These are phyloP conservation scores for Candida arabinofermentans DNA, from an alignment of 805 yeast species.

Conservation along the genomic window DNA sequence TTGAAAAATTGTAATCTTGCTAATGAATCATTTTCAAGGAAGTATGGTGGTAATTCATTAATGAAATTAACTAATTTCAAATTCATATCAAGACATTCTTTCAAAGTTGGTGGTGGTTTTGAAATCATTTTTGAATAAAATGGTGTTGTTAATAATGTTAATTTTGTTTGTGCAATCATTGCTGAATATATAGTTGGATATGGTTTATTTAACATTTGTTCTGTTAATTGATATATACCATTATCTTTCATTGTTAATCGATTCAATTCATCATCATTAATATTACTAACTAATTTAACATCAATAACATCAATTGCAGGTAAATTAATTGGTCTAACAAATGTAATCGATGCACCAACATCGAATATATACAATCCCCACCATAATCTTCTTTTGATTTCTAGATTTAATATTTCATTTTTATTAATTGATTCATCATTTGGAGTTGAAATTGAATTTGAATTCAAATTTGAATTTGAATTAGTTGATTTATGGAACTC, in stretches of 20 bases:
- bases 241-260: slow-evolving; percentile 22
- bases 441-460: not conserved
- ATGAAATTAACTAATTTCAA: slow-evolving; percentile 38
- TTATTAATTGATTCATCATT: slow-evolving; percentile 23
- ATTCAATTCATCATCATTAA: slow-evolving; percentile 40
- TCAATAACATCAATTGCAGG: slow-evolving; percentile 46
- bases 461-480: not conserved
- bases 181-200: slow-evolving; percentile 59
- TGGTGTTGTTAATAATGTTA: slow-evolving; percentile 44
- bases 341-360: slow-evolving; percentile 58
- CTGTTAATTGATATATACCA: slow-evolving; percentile 10
- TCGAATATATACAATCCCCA: slow-evolving; percentile 65
- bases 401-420: slow-evolving; percentile 41
- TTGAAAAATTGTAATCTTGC: slow-evolving; percentile 24
- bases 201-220: slow-evolving; percentile 23
- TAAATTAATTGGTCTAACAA: slow-evolving; percentile 59
- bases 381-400: slow-evolving; percentile 60
- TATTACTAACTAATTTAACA: slow-evolving; percentile 46
- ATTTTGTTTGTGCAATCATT: slow-evolving; percentile 49
- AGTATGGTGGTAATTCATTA: slow-evolving; percentile 42
- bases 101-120: slow-evolving; percentile 43
- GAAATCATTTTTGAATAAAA: slow-evolving; percentile 46
- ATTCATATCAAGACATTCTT: slow-evolving; percentile 48
- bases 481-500: slow-evolving; percentile 38
- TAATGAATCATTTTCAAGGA: slow-evolving; percentile 37